Base-by-base conservation (phyloP, 164 flowering plant genomes). In the Magnolia officinalis region DNA sequence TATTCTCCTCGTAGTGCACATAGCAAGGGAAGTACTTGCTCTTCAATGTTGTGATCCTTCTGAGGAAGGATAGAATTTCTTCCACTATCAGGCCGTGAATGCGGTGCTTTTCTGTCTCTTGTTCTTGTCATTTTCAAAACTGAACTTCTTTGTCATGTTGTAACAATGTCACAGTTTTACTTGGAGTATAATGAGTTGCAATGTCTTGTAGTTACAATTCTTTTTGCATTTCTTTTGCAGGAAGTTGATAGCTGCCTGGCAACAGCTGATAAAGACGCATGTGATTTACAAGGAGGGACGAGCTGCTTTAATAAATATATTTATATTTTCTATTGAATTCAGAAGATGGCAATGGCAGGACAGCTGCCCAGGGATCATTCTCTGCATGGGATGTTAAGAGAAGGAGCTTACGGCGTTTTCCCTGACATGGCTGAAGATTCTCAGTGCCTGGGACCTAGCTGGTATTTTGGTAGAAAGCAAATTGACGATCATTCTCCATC, bases 401-500 rank as follows among this genome's bases (percentile, higher is more conserved):
- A 67, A 55, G 71, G 76, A 67, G 24, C 72, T n/a, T 26, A 67
- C 69, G 37, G 29, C 51, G 37, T 68, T 52, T 67, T 45, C 6
- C 67, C 66, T 50, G 59, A 71, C 67, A 72, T 16, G 2, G 70
- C 74, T 20, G 85, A 80, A 55, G 83, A 73, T 70, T 76, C 85
- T 58, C 72, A 75, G 37, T 67, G 59, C 67, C 70, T 9, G 37
- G 75, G 76, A 31, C 82, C 83, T 6, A 82, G 72, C 65, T 91
- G 92, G 92, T 89, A 88, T 79, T 85, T 88, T 71, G 79, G 77
- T 64, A 81, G 76, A 79, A 63, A 84, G 64, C 91, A 89, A 78
- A 82, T 92, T 72, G 94, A 88, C 65, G 77, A 87, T 9, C 69
- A 72, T 73, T 89, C 94, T 23, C 96, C 92, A 49, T 92, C 96